These are phyloP conservation scores for Sindora glabra DNA, from an alignment of 306 rosid species.

Conservation along the genomic window DNA sequence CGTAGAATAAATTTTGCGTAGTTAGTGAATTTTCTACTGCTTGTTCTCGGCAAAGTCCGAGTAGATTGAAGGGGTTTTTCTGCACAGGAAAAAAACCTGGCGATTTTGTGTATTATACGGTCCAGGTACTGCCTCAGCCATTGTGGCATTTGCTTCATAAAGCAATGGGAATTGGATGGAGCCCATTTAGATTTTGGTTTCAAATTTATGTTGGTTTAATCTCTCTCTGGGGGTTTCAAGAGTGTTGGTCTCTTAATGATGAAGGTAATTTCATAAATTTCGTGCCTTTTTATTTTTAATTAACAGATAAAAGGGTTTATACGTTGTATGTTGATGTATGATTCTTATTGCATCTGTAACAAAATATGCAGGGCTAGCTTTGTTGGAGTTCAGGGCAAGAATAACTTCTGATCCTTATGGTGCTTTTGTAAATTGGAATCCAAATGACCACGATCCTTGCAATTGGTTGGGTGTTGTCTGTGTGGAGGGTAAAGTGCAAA, in stretches of 20 bases:
- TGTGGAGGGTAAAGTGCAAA: conserved; percentile 45
- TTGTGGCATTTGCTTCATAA: conserved; percentile 38
- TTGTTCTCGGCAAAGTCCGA: conserved; percentile 6
- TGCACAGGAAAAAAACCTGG: conserved; percentile 38
- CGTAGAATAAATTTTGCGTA: conserved; percentile 33
- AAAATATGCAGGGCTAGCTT: conserved; percentile 45
- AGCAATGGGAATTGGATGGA: conserved; percentile 75
- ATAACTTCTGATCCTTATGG: conserved; percentile 54
- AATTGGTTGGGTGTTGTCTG: conserved; percentile 73
- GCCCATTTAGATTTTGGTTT: conserved; percentile 44
- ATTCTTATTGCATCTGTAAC: conserved; percentile 1
- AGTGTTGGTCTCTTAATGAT: conserved; percentile 53
- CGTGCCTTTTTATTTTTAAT: neutral
- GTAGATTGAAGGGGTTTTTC: conserved; percentile 35
- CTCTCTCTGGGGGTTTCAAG: conserved; percentile 24
- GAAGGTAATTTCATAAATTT: conserved; percentile 54
- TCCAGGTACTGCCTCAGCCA: conserved; percentile 20
- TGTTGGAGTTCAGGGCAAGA: conserved; percentile 52
- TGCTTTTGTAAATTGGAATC: conserved; percentile 65
- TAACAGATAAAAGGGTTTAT: neutral
- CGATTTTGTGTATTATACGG: conserved; percentile 35
- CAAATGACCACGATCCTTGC: conserved; percentile 58
- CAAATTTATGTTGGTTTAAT: conserved; percentile 43
- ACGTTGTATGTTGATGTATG: conserved; percentile 2
- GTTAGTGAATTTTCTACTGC: conserved; percentile 31